Percentiles rank a stretch among this genome's conserved stretches.
These are phyloP conservation scores for Austroboletus eburneus DNA, from an alignment of 768 basidiomycete genomes.

Conservation along the genomic window DNA sequence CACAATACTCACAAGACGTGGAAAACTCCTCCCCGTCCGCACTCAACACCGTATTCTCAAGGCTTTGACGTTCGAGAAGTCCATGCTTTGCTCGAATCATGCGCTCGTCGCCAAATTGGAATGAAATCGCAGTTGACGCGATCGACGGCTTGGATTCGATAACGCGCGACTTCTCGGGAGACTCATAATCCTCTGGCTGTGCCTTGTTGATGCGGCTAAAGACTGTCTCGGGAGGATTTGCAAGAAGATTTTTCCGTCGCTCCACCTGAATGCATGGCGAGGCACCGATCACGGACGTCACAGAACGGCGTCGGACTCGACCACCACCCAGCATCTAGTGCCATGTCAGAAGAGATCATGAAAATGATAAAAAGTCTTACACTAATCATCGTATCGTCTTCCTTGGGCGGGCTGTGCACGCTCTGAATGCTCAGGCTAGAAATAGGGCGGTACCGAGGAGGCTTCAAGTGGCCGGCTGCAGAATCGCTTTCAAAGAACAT, in stretches of 20 bases:
- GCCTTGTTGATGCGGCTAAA: conserved; percentile 35
- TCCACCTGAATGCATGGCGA: conserved; percentile 68
- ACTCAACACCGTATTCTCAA: conserved; percentile 61
- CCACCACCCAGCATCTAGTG: conserved; percentile 76
- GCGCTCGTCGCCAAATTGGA: conserved; percentile 60
- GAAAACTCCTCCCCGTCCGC: conserved; percentile 62
- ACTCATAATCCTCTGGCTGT: conserved; percentile 18
- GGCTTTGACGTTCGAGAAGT: conserved; percentile 58
- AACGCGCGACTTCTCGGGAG: conserved; percentile 44
- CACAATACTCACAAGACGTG: conserved; percentile 43
- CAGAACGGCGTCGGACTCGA: conserved; percentile 63
- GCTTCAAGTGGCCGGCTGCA: conserved; percentile 30
- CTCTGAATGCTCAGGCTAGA: conserved; percentile 56
- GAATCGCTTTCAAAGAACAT: conserved; percentile 49
- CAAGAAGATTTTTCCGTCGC: conserved; percentile 51
- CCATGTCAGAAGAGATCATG: conserved; percentile 1
- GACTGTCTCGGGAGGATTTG: conserved; percentile 25
- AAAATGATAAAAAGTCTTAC: conserved; percentile 36
- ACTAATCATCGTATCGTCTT: conserved; percentile 81
- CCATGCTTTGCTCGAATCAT: conserved; percentile 66
- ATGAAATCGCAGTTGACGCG: conserved; percentile 53
- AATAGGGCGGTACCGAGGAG: conserved; percentile 57
- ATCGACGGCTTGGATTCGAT: conserved; percentile 60
- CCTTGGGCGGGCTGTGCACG: conserved; percentile 48
- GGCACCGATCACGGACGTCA: conserved; percentile 60